phyloP scores from a whole-genome alignment of 1,284 basidiomycete species.

The Ustilago curta region DNA sequence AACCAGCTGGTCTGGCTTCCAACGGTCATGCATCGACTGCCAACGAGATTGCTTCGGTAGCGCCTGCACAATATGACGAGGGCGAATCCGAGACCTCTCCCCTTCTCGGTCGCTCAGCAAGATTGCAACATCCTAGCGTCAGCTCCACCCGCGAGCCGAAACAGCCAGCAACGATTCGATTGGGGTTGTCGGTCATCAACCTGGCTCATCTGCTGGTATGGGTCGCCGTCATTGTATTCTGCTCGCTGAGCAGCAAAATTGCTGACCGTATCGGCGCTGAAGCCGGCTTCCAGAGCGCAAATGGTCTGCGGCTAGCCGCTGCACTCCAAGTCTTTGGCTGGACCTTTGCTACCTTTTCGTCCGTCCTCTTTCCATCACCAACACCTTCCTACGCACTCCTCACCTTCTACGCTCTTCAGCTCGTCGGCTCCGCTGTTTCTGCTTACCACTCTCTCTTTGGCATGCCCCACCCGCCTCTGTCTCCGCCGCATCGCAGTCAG shows the following conservation, averaged over 20 bases:
- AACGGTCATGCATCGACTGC: conserved; percentile 17
- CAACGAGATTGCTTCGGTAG: background rate
- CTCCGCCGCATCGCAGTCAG: conserved; percentile 16
- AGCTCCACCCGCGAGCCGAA: background rate
- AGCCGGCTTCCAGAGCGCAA: conserved; percentile 18
- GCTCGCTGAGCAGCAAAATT: background rate
- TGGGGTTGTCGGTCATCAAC: conserved; percentile 21
- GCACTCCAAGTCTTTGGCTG: conserved; percentile 19
- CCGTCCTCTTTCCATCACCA: conserved; percentile 21
- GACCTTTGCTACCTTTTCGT: conserved; percentile 15
- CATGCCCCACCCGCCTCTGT: conserved; percentile 16
- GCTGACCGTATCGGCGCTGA: conserved; percentile 10
- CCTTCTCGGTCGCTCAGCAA: conserved; percentile 7
- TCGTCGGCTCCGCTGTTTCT: conserved; percentile 10
- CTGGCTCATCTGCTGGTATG: conserved; percentile 24
- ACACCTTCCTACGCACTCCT: conserved; percentile 33
- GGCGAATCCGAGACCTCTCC: conserved; percentile 24
- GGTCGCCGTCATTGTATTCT: conserved; percentile 11
- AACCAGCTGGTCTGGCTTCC: background rate
- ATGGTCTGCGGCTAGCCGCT: conserved; percentile 15
- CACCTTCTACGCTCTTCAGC: conserved; percentile 19
- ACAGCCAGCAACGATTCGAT: conserved; percentile 16
- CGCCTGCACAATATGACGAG: background rate
- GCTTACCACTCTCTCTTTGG: conserved; percentile 30
- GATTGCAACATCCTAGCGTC: background rate